Percentiles rank a stretch among this genome's conserved stretches.
These are phyloP conservation scores for Coemansia sp. DNA, from an alignment of 192 early-diverging fungal species.

Conservation along the genomic window DNA sequence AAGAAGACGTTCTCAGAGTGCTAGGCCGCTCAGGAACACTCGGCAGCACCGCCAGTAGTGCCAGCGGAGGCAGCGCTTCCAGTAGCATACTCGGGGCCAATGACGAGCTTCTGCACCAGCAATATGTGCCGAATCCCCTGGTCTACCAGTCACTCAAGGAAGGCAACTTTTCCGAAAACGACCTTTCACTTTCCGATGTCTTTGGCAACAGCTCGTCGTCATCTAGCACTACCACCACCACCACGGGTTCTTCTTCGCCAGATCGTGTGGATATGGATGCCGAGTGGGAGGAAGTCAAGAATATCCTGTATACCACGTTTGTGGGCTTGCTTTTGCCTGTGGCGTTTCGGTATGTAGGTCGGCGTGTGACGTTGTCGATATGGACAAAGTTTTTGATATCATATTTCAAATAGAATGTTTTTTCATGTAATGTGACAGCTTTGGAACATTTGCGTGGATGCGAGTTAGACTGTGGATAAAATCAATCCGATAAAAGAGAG, in stretches of 20 bases:
- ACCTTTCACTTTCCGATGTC: neutral
- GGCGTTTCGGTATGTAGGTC: constrained; percentile 39
- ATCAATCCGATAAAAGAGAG: too few relatives aligned
- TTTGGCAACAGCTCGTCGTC: neutral
- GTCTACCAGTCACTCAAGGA: constrained; percentile 14
- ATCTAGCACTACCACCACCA: neutral
- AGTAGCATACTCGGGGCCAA: constrained; percentile 2
- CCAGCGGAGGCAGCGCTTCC: neutral
- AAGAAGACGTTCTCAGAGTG: constrained; percentile 42
- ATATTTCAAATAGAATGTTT: constrained; percentile 26
- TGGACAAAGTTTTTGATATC: constrained; percentile 38
- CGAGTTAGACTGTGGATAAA: too few relatives aligned
- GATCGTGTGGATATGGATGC: constrained; percentile 11
- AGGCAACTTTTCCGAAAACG: constrained; percentile 20
- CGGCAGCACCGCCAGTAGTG: too few relatives aligned
- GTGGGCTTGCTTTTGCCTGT: constrained; percentile 47
- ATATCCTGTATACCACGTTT: constrained; percentile 36
- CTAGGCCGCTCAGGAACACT: constrained; percentile 36
- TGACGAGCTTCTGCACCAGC: neutral
- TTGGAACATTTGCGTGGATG: neutral
- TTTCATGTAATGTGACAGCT: neutral
- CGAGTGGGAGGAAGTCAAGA: constrained; percentile 54
- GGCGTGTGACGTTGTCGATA: constrained; percentile 34
- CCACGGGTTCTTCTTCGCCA: constrained; percentile 6
- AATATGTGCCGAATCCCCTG: neutral